Base-by-base conservation (phyloP, 1,284 basidiomycete species). In the Paramarasmius palmivorus region DNA sequence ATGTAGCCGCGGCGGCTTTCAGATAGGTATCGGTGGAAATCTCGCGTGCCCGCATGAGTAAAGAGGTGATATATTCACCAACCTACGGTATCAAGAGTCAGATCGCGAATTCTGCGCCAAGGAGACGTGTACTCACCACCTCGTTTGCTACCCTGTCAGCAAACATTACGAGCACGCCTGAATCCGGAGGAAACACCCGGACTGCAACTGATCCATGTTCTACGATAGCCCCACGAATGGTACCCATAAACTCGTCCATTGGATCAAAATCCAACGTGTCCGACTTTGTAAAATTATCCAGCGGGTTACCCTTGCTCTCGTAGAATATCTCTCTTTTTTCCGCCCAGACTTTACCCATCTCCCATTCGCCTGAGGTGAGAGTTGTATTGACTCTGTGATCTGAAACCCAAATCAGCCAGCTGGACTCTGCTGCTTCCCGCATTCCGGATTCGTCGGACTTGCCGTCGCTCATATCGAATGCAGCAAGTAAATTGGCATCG, bases 301-400 rank as follows among this genome's bases (percentile, higher is more conserved):
- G 64, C 0, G 94, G 83, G 61, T 90, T 82, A 86, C 92, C 95
- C 48, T 79, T 77, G 54, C 85, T 82, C 63, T 93, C 88, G 68
- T 95, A 97, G 64, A 98, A 93, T n/a, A 97, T 84, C 66, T 95
- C 93, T 26, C 90, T 75, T 72, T 96, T 96, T 71, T 98, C 95
- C 1, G 92, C 86, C 91, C 95, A 98, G 17, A 94, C 87, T 52
- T 90, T 84, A 0, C 91, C 92, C 75, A 94, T 85, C 67, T 95
- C 93, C 93, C 93, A 95, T 57, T 92, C 90, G 2, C 56, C 62
- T 17, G 61, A 61, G n/a, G 19, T 10, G 8, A 15, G 22, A 15
- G 44, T n/a, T 17, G 25, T 26, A 9, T 23, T 29, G 1, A 26
- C 19, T 14, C n/a, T 46, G 6, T 23, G 15, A 19, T 46, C 44